Base-by-base conservation (phyloP, 352 stramenopile genomes). In the Globisporangium nagaii region DNA sequence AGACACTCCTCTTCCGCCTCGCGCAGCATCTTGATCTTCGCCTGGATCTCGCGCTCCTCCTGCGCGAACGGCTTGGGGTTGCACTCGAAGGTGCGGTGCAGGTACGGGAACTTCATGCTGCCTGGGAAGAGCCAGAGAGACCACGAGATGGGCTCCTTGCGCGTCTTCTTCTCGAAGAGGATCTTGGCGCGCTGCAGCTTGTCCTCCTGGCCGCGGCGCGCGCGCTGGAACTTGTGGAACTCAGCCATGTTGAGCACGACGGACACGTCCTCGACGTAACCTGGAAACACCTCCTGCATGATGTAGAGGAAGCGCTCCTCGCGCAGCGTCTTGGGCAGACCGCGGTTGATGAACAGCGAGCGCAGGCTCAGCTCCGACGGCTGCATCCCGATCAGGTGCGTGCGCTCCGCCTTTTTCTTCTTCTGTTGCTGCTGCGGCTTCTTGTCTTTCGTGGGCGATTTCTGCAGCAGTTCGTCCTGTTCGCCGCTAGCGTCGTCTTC, bases 241-340 rank as follows among this genome's bases (percentile, higher is more conserved):
- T 85, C 75, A 27, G 73, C 73, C 43, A 94, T 69, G 55, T 94
- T 88, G 59, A 84, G 87, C 51, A 94, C 84, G 13, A 94, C 76
- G 25, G 70, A 80, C 28, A 92, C 84, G 45, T 92, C 81, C 35
- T 89, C 74, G 12, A 94, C 62, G 62, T 92, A 94, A 0, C 73
- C 70, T 13, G 81, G 84, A 54, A 94, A 94, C 1, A 94, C 81
- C 41, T 94, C 71, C 22, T 92, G 68, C 41, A 94, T 68, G 43
- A 94, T 58, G 55, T 80, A 84, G 15, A 91, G 65, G 55, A 92
- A 69, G 8, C 84, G 81, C 55, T 86, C 79, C 44, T 92, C 81
- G 8, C 75, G 74, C 44, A 94, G 66, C 41, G 72, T 78, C 64
- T 89, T 88, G 34, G 84, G 81, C 34, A 91, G 55, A 22, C 79